phyloP scores from a whole-genome alignment of 352 stramenopile genomes.

The Pythium phragmitis region DNA sequence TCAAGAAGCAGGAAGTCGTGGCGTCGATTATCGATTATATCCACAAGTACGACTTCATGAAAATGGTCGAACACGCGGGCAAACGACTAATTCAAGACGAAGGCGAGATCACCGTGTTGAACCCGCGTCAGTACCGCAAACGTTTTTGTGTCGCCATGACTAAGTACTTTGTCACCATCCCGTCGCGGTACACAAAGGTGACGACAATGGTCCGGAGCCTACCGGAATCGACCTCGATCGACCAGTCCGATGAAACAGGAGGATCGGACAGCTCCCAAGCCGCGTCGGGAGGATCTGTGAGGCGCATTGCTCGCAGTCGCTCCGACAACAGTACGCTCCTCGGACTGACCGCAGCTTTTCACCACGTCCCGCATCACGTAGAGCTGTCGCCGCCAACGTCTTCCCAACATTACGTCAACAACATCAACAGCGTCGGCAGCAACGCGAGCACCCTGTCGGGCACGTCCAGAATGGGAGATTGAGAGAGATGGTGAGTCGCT shows the following conservation, averaged over 20 bases:
- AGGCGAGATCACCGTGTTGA: conserved; percentile 86
- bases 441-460: conserved; percentile 27
- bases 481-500: background rate
- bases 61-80: conserved; percentile 87
- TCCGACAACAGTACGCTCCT: conserved; percentile 26
- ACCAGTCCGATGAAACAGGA: conserved; percentile 8
- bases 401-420: background rate
- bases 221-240: conserved; percentile 21
- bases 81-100: conserved; percentile 89
- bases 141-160: conserved; percentile 86
- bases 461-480: conserved; percentile 10
- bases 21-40: conserved; percentile 91
- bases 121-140: conserved; percentile 85
- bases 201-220: conserved; percentile 57
- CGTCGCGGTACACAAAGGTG: conserved; percentile 84
- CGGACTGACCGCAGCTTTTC: conserved; percentile 15
- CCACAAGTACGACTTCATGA: conserved; percentile 90
- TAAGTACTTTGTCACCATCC: conserved; percentile 89
- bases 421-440: conserved; percentile 20
- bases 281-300: background rate
- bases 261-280: conserved; percentile 7
- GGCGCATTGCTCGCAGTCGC: conserved; percentile 2
- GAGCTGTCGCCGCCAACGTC: conserved; percentile 6
- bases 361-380: background rate
- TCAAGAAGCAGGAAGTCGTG: conserved; percentile 84